Evolutionary conservation across 345 rosid genomes (phyloP), one percentile per base, ranked within the genome.

Genomic region (Syzygium jambos): DNA sequence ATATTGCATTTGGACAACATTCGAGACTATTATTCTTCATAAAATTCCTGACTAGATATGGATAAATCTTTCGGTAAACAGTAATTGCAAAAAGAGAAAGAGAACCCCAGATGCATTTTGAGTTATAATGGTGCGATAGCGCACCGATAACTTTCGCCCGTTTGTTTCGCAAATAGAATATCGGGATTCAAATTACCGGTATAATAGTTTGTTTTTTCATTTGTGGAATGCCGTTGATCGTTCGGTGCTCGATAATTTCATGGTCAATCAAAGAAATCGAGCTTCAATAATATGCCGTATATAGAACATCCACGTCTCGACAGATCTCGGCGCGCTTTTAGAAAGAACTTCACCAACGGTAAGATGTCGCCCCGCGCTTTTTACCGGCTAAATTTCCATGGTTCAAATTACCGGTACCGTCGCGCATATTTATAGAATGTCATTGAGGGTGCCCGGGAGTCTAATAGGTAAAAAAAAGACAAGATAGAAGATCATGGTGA

Each of bases 381-480:
- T 9, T 38, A 19, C 2, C 2, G 14, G 7, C 22, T 11, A 10
- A 13, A 19, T 73, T 73, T 73, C 2, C 27, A 34, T 38, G 9
- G 13, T 38, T 10, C 14, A 38, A 38, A 73, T 73, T 73, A 73
- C 0, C 7, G 8, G 11, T 73, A 38, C 0, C 0, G 0, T 34
- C 2, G 1, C 2, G 2, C 21, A 19, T 10, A 73, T 34, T 34
- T 73, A 19, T 19, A 73, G 82, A 73, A 19, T 73, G 13, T 1
- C 7, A 1, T 38, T 2, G 0, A 73, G 25, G 41, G 21, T 21
- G 27, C 4, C 14, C 4, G 49, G 27, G 49, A 73, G 19, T 73
- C 0, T 21, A 22, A 43, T 6, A 0, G 0, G 1, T 17, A 1
- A 2, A 1, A 0, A 19, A 21, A 38, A 34, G 1, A 5, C 27